Base-by-base conservation (phyloP, 2,329 filamentous ascomycete genomes). In the Tolypocladium endophyticum region DNA sequence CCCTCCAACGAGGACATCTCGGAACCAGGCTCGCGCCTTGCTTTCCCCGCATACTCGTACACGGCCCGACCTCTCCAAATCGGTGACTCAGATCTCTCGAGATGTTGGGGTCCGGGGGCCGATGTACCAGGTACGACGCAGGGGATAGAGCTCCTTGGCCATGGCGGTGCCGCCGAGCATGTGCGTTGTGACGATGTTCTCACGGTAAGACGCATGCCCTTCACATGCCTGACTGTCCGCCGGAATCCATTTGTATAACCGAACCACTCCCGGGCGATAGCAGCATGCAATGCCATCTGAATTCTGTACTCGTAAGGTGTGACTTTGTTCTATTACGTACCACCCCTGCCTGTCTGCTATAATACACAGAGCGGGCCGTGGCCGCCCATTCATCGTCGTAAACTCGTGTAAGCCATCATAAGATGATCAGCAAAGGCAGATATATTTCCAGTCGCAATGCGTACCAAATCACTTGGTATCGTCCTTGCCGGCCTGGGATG, bases 401-500 rank as follows among this genome's bases (percentile, higher is more conserved):
- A 25, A 25, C 30, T 45, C 41, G 41, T 52, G 39, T 38, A 35
- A 55, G 38, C 56, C 57, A 20, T 36, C 12, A 8, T 41, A 11
- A 25, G n/a, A 20, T 30, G 12, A 12, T 30, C 36, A 35, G 56
- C 41, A 59, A 47, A 45, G 18, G 3, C 16, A 25, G 38, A 38
- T 36, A 41, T 30, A 8, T 43, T 36, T 30, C 38, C 55, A 2
- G 20, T 33, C 12, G 20, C 50, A 23, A 33, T 33, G 47, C 47
- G 20, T n/a, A 23, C 50, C 30, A 0, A 11, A 20, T 68, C 63
- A 68, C 59, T 65, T 69, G 43, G 59, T 28, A 54, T 70, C 69
- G 43, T 67, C 67, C 61, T 67, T 68, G 41, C 62, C 65, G 25
- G 64, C 67, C 59, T 70, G 67, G 33, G 65, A 59, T 57, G 70